Base-by-base conservation (phyloP, 352 stramenopile species). In the Globisporangium solare region DNA sequence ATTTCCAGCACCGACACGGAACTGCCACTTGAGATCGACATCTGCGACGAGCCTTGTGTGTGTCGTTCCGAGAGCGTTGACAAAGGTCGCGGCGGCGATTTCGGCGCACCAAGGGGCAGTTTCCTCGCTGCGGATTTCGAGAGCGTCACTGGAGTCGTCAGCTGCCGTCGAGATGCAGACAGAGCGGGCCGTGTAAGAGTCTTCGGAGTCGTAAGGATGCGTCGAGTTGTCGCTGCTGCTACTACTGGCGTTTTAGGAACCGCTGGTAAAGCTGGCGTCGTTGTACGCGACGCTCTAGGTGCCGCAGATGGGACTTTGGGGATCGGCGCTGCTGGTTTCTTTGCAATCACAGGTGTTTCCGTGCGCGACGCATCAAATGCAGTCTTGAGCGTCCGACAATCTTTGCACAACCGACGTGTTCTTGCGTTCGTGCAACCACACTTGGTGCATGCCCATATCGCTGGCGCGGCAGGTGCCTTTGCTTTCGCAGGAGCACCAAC, bases 351-450 rank as follows among this genome's bases (percentile, higher is more conserved):
- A 46, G 40, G 7, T 18, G 17, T 13, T 40, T 56, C 37, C 22
- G 45, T 49, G 39, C 15, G 8, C 4, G 21, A 13, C 45, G 48
- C 66, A 54, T 68, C 68, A 27, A 51, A 46, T n/a, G 56, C 47
- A n/a, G 57, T 57, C 20, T 62, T 79, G 6, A 60, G 35, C 18
- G 60, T 66, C 8, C 65, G 56, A 40, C 79, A 89, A n/a, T 73
- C 68, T 5, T 66, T 74, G 58, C 79, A 89, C 39, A 71, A 45
- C 20, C 65, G 70, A n/a, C 67, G 66, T 5, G 72, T 70, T 48
- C 71, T 67, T 13, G 67, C 58, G 53, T 89, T 89, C 27, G 68
- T 70, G 54, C 73, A 83, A 6, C 68, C 71, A 46, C 79, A 89
- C 10, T 59, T 70, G 20, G 61, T 63, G 56, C 79, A 89, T 6